These are phyloP conservation scores for Oropetium thomaeum DNA, from an alignment of 176 grass and related monocot genomes.

Conservation along the genomic window DNA sequence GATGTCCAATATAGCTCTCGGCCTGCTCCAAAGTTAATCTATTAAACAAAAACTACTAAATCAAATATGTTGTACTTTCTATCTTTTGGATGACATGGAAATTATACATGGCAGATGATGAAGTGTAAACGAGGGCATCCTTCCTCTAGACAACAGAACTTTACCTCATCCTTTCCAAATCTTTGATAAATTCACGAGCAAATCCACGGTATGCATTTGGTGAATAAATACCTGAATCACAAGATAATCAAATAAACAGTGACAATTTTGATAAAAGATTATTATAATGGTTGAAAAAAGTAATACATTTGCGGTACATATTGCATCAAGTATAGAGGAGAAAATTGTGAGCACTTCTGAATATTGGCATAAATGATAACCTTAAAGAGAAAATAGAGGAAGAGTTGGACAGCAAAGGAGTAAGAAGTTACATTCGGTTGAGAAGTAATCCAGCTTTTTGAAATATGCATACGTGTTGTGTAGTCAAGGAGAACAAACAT, in stretches of 20 bases:
- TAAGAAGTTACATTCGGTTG: conserved; percentile 78
- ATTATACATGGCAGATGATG: background rate
- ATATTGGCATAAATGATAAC: background rate
- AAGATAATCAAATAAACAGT: background rate
- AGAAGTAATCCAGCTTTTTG: conserved; percentile 98
- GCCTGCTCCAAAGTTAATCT: conserved; percentile 45
- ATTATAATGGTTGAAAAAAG: background rate
- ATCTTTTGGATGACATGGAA: background rate
- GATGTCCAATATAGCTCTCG: conserved; percentile 92
- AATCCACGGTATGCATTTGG: conserved; percentile 95
- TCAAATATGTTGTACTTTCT: background rate
- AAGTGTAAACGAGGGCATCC: background rate
- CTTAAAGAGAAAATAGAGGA: background rate
- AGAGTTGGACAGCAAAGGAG: conserved; percentile 3
- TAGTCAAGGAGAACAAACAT: conserved; percentile 54
- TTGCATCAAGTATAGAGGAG: background rate
- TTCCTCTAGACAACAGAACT: background rate
- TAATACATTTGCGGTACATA: background rate
- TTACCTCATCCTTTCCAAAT: conserved; percentile 93
- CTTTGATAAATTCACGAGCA: conserved; percentile 97
- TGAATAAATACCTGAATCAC: conserved; percentile 75
- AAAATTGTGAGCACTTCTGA: background rate
- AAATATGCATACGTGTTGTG: conserved; percentile 84
- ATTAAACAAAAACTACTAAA: conserved; percentile 3
- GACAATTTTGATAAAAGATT: conserved; percentile 2